Percentiles rank a stretch among this genome's conserved stretches.
Evolutionary conservation across 129 eudicot species (phyloP).

Genomic region (Helianthus tuberosus): DNA sequence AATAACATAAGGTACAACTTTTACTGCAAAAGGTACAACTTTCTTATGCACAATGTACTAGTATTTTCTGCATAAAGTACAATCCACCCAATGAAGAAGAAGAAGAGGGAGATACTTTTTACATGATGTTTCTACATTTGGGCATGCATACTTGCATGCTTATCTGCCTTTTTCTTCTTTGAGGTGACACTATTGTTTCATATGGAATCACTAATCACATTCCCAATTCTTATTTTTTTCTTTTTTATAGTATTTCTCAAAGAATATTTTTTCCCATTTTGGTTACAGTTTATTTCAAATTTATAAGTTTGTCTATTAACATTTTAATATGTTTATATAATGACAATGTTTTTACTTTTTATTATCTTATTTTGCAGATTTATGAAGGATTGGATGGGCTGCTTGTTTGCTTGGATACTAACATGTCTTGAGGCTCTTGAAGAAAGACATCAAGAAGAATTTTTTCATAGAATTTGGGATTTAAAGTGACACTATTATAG

Average conservation of each 20-base stretch:
- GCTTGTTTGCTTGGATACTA: slow-evolving; percentile 23
- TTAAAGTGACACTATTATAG: slow-evolving; percentile 21
- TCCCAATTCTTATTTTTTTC: neutral
- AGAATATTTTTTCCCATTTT: too few relatives aligned
- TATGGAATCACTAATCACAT: neutral
- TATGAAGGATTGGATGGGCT: slow-evolving; percentile 2
- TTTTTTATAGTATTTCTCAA: too few relatives aligned
- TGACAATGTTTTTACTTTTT: slow-evolving; percentile 10
- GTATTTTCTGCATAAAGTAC: slow-evolving; percentile 16
- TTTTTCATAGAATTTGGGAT: slow-evolving; percentile 14
- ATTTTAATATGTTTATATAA: neutral
- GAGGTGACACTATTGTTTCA: neutral
- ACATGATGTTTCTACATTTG: slow-evolving; percentile 26
- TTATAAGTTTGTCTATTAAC: neutral
- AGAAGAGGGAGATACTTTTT: slow-evolving; percentile 19
- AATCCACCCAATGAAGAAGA: neutral
- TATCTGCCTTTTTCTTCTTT: slow-evolving; percentile 23
- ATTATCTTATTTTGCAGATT: slow-evolving; percentile 15
- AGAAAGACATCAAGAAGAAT: slow-evolving; percentile 7
- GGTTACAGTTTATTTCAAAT: neutral
- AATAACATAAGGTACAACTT: slow-evolving; percentile 30
- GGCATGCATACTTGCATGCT: slow-evolving; percentile 22
- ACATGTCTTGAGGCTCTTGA: slow-evolving; percentile 23
- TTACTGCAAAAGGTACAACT: slow-evolving; percentile 11
- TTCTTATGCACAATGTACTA: slow-evolving; percentile 23